Conservation (phyloP, 768 basidiomycete species). For the Cubamyces lactineus region DNA sequence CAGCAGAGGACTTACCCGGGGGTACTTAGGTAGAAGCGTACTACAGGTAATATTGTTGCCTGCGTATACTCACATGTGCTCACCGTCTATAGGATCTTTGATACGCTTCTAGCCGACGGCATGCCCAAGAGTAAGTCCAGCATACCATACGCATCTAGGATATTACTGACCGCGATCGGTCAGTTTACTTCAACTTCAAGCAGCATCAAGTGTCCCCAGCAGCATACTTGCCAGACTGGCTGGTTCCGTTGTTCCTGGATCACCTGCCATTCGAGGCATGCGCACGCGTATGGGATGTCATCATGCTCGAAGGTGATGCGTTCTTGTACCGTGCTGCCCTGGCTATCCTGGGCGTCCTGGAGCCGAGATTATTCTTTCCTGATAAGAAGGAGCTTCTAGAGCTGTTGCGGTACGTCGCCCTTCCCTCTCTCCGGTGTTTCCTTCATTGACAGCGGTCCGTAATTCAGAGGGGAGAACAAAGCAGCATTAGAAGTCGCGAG, state of each 20-base stretch:
- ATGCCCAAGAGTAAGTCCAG: slow-evolving; percentile 83
- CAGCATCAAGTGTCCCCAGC: slow-evolving; percentile 88
- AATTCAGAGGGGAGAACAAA: slow-evolving; percentile 73
- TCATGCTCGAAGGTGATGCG: slow-evolving; percentile 87
- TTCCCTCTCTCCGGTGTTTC: background rate
- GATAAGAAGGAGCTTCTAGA: slow-evolving; percentile 78
- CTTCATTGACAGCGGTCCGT: background rate
- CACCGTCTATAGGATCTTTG: slow-evolving; percentile 70
- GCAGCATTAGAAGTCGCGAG: slow-evolving; percentile 83
- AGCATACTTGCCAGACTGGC: slow-evolving; percentile 83
- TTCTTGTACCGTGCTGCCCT: slow-evolving; percentile 86
- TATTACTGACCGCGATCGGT: background rate
- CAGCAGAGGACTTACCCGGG: slow-evolving; percentile 24
- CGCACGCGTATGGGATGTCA: slow-evolving; percentile 86
- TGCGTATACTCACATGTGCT: slow-evolving; percentile 6
- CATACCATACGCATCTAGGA: background rate
- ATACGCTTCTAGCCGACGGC: slow-evolving; percentile 86
- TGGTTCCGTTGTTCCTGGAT: slow-evolving; percentile 77
- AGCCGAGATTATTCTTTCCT: slow-evolving; percentile 88
- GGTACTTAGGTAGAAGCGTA: slow-evolving; percentile 79
- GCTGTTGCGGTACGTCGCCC: slow-evolving; percentile 61
- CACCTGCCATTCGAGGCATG: slow-evolving; percentile 92
- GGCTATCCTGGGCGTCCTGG: slow-evolving; percentile 81
- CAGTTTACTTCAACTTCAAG: slow-evolving; percentile 94
- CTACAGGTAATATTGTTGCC: slow-evolving; percentile 62